Evolutionary conservation across 2,329 filamentous ascomycete species (phyloP).

Genomic region (Pestalotiopsis fici): DNA sequence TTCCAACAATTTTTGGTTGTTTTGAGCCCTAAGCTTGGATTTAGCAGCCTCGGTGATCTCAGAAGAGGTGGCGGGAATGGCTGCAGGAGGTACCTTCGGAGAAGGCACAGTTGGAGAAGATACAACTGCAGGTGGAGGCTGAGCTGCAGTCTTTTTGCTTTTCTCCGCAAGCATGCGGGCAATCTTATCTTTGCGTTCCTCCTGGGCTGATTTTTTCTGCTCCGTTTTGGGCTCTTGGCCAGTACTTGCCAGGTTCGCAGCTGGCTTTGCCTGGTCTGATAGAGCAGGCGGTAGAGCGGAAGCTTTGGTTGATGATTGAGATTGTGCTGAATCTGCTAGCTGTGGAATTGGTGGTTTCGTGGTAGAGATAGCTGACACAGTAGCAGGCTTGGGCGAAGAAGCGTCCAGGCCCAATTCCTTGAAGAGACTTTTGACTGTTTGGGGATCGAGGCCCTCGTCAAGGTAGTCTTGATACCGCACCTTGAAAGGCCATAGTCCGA

Average conservation of each 20-base stretch:
- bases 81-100: background rate
- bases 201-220: slow-evolving; percentile 27
- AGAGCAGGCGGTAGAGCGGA: background rate
- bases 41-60: slow-evolving; percentile 28
- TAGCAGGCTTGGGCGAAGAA: slow-evolving; percentile 23
- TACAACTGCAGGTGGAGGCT: slow-evolving; percentile 12
- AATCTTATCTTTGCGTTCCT: slow-evolving; percentile 35
- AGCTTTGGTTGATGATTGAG: slow-evolving; percentile 11
- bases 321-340: slow-evolving; percentile 9
- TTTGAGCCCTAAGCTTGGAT: slow-evolving; percentile 59
- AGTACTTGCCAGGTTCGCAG: slow-evolving; percentile 1
- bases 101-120: slow-evolving; percentile 8
- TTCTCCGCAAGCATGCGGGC: slow-evolving; percentile 33
- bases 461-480: slow-evolving; percentile 75
- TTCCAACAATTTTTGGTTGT: slow-evolving; percentile 71
- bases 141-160: slow-evolving; percentile 26
- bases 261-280: background rate
- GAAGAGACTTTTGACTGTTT: slow-evolving; percentile 66
- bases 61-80: slow-evolving; percentile 9
- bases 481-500: slow-evolving; percentile 65
- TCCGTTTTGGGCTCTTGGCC: slow-evolving; percentile 14
- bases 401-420: slow-evolving; percentile 64
- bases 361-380: background rate
- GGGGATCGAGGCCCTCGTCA: slow-evolving; percentile 69
- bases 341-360: background rate